Evolutionary conservation across 2,329 filamentous ascomycete species (phyloP), one percentile per base, ranked within the genome.

Genomic region (Chalaropsis thielavioides): DNA sequence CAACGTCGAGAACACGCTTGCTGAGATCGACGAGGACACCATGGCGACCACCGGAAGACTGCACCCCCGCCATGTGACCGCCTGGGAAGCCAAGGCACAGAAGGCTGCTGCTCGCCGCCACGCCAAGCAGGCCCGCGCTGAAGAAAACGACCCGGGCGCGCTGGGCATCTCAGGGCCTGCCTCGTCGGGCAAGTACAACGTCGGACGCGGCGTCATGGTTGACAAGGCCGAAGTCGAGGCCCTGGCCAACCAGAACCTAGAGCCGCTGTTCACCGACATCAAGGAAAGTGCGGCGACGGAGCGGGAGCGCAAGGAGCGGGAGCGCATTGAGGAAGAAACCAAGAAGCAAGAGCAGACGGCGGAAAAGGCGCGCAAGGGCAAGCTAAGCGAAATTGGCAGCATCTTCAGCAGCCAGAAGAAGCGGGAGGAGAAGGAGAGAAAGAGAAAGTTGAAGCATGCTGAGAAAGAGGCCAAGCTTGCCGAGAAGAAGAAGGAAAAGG

Each of bases 311-410:
- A 83, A 82, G 69, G 72, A 86, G 38, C 77, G 94, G 68, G 83
- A 96, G 64, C 92, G 92, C 3, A 87, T 88, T 56, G 90, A 90
- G 7, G 90, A 83, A 71, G 91, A 86, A 71, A 85, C 96, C 78
- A 83, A 90, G 44, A 84, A 87, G 69, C 79, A 83, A 4, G 88
- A 91, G 60, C 84, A 96, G 17, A 85, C 96, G 68, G 85, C 86
- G 63, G 85, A 89, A 62, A 89, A 86, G 71, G 89, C 89, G 11
- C 63, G 66, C 63, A 65, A 67, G 61, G 58, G 0, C 87, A 91
- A 71, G 80, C 80, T 68, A 86, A 90, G 72, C 80, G 83, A 46
- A 88, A 87, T 61, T 81, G 85, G 67, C 81, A 88, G 67, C 79
- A 85, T 59, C 82, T 85, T 68, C 74, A 82, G 11, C 80, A 81